A percentile compares a stretch with the other conserved stretches of the same genome.
These are phyloP conservation scores for Schizochytrium sp. DNA, from an alignment of 108 stramenopile species.

Conservation along the genomic window DNA sequence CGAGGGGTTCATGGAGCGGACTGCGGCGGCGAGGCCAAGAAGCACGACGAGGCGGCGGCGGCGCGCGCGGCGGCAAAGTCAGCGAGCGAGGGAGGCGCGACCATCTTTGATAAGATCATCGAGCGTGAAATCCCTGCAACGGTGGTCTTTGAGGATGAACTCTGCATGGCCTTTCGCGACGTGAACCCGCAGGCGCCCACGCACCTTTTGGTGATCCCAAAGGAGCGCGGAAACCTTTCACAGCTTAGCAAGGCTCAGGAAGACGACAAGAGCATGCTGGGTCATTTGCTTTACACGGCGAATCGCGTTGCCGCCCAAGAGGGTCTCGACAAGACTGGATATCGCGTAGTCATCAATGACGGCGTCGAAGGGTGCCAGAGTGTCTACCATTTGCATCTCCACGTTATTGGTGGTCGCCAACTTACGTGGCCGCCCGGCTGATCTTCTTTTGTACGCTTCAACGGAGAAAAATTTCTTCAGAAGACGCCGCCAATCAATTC, in stretches of 20 bases:
- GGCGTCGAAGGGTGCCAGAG: slow-evolving; percentile 49
- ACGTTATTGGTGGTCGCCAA: slow-evolving; percentile 44
- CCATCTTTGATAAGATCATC: slow-evolving; percentile 90
- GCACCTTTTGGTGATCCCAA: slow-evolving; percentile 93
- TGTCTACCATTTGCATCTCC: slow-evolving; percentile 47
- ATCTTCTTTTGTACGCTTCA: not conserved
- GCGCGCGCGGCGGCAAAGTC: no score
- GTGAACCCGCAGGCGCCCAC: slow-evolving; percentile 79
- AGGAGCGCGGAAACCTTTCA: slow-evolving; percentile 79
- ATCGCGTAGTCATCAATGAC: slow-evolving; percentile 47
- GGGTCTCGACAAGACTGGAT: not conserved
- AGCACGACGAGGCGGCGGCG: no score
- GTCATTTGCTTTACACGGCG: slow-evolving; percentile 81
- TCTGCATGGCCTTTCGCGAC: slow-evolving; percentile 80
- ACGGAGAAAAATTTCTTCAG: no score
- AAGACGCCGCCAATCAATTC: no score
- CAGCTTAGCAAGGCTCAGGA: slow-evolving; percentile 79
- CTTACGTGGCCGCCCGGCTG: slow-evolving; percentile 51
- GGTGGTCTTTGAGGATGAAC: slow-evolving; percentile 88
- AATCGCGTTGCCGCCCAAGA: not conserved
- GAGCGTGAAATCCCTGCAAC: slow-evolving; percentile 73
- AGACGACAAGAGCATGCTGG: slow-evolving; percentile 80
- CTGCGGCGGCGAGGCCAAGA: no score
- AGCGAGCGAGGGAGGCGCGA: slow-evolving; percentile 9
- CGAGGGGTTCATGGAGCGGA: no score